Evolutionary conservation across 2,329 filamentous ascomycete species (phyloP).

Genomic region (Colletotrichum tropicicola): DNA sequence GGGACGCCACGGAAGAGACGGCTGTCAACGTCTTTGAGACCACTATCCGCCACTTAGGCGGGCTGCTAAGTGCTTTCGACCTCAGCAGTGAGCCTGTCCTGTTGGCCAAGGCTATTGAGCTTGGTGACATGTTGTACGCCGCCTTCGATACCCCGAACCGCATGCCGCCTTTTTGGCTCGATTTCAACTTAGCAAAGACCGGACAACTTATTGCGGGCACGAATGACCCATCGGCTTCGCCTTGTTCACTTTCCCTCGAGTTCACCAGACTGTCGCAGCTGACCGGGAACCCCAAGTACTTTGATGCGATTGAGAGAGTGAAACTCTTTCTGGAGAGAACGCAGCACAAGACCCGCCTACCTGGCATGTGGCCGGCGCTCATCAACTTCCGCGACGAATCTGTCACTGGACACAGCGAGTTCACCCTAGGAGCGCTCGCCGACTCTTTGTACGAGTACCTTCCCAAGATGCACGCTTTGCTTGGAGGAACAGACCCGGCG

Average conservation of each 20-base stretch:
- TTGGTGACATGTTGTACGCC: conserved; percentile 71
- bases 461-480: conserved; percentile 59
- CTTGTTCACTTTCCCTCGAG: conserved; percentile 76
- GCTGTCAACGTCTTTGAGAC: conserved; percentile 73
- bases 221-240: conserved; percentile 53
- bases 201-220: conserved; percentile 20
- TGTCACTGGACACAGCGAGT: conserved; percentile 38
- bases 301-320: conserved; percentile 74
- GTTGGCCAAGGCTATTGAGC: conserved; percentile 68
- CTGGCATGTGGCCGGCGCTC: conserved; percentile 77
- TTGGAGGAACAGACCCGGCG: conserved; percentile 62
- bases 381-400: conserved; percentile 67
- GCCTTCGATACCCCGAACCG: conserved; percentile 75
- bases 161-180: conserved; percentile 57
- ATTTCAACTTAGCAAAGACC: conserved; percentile 21
- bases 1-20: conserved; percentile 52
- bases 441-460: conserved; percentile 54
- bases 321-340: conserved; percentile 72
- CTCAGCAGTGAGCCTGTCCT: conserved; percentile 64
- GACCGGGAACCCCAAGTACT: conserved; percentile 77
- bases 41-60: conserved; percentile 76
- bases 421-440: conserved; percentile 48
- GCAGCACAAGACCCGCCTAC: conserved; percentile 73
- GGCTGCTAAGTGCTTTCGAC: conserved; percentile 74
- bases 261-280: conserved; percentile 78